Evolutionary conservation across 2,329 filamentous ascomycete genomes (phyloP).

Genomic region (Pyricularia grisea): DNA sequence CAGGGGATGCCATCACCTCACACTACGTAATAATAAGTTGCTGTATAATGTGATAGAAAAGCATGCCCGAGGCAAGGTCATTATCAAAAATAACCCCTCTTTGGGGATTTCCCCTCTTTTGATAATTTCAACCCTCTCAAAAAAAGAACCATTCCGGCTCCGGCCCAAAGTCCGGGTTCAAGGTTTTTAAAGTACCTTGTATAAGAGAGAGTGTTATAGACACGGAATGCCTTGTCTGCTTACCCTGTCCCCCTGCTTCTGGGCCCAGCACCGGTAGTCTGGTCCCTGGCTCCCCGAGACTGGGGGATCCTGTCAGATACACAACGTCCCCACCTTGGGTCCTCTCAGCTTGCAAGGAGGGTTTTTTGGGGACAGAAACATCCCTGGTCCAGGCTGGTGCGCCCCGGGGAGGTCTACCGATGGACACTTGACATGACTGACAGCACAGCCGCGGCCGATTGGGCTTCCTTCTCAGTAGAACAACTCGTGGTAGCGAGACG

Average conservation of each 20-base stretch:
- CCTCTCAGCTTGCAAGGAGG: not conserved
- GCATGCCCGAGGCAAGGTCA: not conserved
- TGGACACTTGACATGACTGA: not conserved
- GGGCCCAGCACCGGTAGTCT: not conserved
- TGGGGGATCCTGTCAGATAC: not conserved
- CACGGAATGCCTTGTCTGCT: not conserved
- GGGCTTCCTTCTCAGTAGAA: not conserved
- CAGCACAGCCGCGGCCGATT: not conserved
- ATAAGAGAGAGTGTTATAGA: not conserved
- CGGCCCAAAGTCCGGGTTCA: not conserved
- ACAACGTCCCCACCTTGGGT: not conserved
- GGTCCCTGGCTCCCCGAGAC: not conserved
- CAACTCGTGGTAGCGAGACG: not conserved
- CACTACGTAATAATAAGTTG: not conserved
- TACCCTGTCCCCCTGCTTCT: not conserved
- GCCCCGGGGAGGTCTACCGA: not conserved
- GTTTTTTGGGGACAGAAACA: not conserved
- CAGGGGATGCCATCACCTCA: not conserved
- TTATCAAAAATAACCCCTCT: not conserved
- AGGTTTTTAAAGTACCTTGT: not conserved
- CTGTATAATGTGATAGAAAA: not conserved
- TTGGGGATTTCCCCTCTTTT: not conserved
- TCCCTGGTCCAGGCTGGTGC: not conserved
- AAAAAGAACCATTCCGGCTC: not conserved
- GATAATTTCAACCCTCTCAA: not conserved